phyloP scores from a whole-genome alignment of 805 yeast species.

The Scheffersomyces ergatensis region DNA sequence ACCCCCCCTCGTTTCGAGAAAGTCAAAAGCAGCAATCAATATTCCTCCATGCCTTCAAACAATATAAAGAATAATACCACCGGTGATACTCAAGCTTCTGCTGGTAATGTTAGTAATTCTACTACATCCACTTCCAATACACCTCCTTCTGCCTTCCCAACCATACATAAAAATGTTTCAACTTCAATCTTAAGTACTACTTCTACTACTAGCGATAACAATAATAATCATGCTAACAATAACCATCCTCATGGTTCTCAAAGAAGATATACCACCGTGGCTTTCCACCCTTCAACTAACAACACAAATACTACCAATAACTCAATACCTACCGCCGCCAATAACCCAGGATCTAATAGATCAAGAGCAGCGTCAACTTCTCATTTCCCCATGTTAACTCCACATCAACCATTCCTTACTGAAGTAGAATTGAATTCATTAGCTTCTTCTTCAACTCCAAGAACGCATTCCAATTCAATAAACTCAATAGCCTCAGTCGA shows the following conservation, averaged over 20 bases:
- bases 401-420: too few relatives aligned
- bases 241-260: not conserved
- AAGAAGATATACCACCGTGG: not conserved
- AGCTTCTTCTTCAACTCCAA: not conserved
- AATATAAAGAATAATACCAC: too few relatives aligned
- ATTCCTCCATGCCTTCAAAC: too few relatives aligned
- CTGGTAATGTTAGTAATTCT: too few relatives aligned
- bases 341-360: not conserved
- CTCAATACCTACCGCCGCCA: not conserved
- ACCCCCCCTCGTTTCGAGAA: too few relatives aligned
- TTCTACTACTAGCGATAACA: too few relatives aligned
- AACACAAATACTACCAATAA: too few relatives aligned
- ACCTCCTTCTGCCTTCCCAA: not conserved
- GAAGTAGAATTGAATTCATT: not conserved
- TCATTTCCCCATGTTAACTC: not conserved
- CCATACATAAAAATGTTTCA: not conserved
- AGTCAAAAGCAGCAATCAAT: too few relatives aligned
- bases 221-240: not conserved
- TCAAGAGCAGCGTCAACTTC: not conserved
- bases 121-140: too few relatives aligned
- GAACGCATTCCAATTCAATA: constrained; percentile 1
- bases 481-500: constrained; percentile 1
- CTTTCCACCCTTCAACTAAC: not conserved
- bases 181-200: not conserved
- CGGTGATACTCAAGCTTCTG: too few relatives aligned